Base-by-base conservation (phyloP, 768 basidiomycete species). In the Artomyces pyxidatus region DNA sequence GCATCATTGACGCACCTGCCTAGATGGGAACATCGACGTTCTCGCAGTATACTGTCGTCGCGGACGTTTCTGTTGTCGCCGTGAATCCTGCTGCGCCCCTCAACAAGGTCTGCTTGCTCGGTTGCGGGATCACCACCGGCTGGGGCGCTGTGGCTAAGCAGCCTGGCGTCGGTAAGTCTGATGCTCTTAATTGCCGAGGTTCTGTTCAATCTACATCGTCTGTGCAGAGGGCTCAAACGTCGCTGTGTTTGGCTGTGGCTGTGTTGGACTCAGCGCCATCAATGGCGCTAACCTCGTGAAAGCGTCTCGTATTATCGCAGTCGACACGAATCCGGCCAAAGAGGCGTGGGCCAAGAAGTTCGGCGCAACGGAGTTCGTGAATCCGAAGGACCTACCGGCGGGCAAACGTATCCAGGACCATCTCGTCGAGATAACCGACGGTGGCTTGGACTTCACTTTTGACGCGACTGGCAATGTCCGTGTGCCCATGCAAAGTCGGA, bases 11-110 rank as follows among this genome's bases (percentile, higher is more conserved):
- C 17, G 9, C 16, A 30, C 38, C 6, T 14, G 38, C 26, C 29
- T 49, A 96, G 93, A 99, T 98, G 96, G 96, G 96, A 37, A 91
- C 87, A 23, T 98, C 95, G 27, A 95, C 96, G 2, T 99, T 99
- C 73, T 96, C 95, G n/a, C 94, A 98, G 65, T 99, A 98, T 73
- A 96, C 96, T 7, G 96, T 99, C 51, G 92, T 99, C 2, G 88
- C 92, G 40, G 93, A 99, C 56, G 93, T 93, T 39, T 98, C 94
- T 17, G 88, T 99, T 22, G 96, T 98, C 45, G 81, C 90, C 14
- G 83, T 99, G 51, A 83, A 84, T 69, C 75, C 79, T 52, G 71
- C 77, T 52, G 96, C 96, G 1, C 91, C 92, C 8, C 77, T 99
- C 12, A 87, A 97, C 25, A 96, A 92, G 62, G 91, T 94, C n/a